These are phyloP conservation scores for Pythium dissotocum DNA, from an alignment of 352 stramenopile genomes.

Conservation along the genomic window DNA sequence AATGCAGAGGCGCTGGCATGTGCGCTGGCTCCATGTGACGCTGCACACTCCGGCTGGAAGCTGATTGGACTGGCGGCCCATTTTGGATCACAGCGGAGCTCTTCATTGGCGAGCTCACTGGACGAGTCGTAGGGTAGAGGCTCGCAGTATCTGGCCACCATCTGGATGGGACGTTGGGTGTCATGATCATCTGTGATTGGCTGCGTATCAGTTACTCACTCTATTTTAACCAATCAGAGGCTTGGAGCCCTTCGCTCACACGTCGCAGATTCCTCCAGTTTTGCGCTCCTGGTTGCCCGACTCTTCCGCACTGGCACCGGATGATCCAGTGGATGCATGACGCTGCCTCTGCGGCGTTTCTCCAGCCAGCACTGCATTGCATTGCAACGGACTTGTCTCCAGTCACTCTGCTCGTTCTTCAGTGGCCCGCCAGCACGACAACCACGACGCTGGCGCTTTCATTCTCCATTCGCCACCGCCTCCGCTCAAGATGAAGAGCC, in stretches of 20 bases:
- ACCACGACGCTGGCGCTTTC: neutral
- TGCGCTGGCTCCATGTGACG: neutral
- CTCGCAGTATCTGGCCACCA: slow-evolving; percentile 3
- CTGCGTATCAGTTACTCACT: neutral
- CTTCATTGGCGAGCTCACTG: neutral
- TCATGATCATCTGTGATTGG: slow-evolving; percentile 5
- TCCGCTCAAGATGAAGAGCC: slow-evolving; percentile 13
- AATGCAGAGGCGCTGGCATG: neutral
- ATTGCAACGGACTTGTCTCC: neutral
- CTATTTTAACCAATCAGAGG: slow-evolving; percentile 14
- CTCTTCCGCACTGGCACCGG: slow-evolving; percentile 10
- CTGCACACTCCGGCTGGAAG: neutral
- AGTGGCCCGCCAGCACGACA: neutral
- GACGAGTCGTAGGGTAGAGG: slow-evolving; percentile 9
- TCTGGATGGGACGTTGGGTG: slow-evolving; percentile 6
- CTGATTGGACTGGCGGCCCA: neutral
- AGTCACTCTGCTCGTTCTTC: neutral
- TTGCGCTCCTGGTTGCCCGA: slow-evolving; percentile 13
- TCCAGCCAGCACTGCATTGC: neutral
- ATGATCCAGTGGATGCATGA: neutral
- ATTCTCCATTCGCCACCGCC: slow-evolving; percentile 5
- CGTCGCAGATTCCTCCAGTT: slow-evolving; percentile 17
- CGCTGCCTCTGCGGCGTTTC: neutral
- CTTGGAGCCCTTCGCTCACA: slow-evolving; percentile 13
- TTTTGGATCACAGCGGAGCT: neutral